Evolutionary conservation across 805 yeast species (phyloP), one percentile per base, ranked within the genome.

Genomic region (Ogataea haglerorum): DNA sequence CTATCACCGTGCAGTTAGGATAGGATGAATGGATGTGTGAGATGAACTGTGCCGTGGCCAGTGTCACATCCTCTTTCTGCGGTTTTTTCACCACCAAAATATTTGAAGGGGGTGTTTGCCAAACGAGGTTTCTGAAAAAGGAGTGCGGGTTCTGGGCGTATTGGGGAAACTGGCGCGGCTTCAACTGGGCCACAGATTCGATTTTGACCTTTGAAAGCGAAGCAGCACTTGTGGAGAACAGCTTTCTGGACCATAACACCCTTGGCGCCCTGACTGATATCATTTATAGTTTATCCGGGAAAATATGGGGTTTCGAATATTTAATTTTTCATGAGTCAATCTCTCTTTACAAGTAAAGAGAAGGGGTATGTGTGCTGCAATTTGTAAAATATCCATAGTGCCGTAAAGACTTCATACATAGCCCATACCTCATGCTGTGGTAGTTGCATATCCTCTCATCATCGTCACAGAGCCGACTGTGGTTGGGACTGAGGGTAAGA

Each of bases 71-170:
- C 2, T 65, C 60, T 36, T 86, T 77, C 81, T 85, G 78, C 2
- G 96, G 96, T 57, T 91, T 91, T 63, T 89, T 90, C 22, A 87
- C 86, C 13, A 91, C 69, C 40, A 83, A 73, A 8, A 91, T 76
- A 57, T 90, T 91, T 45, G 78, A 76, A 9, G 87, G 73, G 1
- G 87, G 85, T 12, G 65, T 58, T n/a, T 74, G 70, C 96, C 96
- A 88, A 10, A 76, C 63, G 31, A 89, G 57, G 19, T 76, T 70
- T 49, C 76, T 79, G 34, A 83, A 68, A 52, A 80, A 80, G 7
- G 85, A 78, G 48, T 76, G 75, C 6, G 82, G 72, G 10, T 76
- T 65, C 2, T 70, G 64, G 28, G 73, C 70, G 54, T 71, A 81
- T 30, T 76, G 76, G 2, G 88, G 85, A 6, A 42, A 33, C 12